phyloP scores from a whole-genome alignment of 768 basidiomycete species.

The Boletus sp. region DNA sequence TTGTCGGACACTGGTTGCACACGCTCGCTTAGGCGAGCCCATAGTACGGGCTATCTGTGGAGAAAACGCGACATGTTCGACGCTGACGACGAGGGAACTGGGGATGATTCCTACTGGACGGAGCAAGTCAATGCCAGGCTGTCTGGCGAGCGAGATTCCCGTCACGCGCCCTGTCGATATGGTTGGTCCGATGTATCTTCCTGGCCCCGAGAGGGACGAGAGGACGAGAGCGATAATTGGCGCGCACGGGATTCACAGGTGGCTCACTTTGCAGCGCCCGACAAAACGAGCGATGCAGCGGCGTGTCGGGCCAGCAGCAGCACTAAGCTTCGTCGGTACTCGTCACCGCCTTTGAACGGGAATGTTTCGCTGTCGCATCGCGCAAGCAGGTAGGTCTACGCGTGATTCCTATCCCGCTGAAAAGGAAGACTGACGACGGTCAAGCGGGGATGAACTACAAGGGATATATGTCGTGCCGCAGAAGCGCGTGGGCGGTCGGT shows the following conservation, averaged over 20 bases:
- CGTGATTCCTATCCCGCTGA: neutral
- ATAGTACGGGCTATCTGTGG: neutral
- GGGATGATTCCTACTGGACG: slow-evolving; percentile 6
- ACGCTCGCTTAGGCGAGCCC: neutral
- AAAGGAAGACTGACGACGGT: neutral
- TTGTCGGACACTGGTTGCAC: neutral
- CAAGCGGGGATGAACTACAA: neutral
- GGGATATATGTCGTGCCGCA: slow-evolving; percentile 22
- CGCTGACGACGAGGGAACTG: neutral
- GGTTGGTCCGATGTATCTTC: neutral
- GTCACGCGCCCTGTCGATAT: neutral
- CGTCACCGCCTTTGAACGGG: neutral
- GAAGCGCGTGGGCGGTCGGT: slow-evolving; percentile 5
- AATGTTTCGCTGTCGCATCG: neutral
- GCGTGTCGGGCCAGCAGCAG: neutral
- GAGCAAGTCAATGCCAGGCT: slow-evolving; percentile 10
- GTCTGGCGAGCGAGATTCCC: neutral
- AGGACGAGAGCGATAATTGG: slow-evolving; percentile 10
- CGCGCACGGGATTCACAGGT: slow-evolving; percentile 3
- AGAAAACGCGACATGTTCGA: neutral
- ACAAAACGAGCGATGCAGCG: neutral
- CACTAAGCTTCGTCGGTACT: slow-evolving; percentile 2
- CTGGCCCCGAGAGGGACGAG: slow-evolving; percentile 3
- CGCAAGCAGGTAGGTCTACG: neutral
- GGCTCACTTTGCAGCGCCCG: neutral